These are phyloP conservation scores for Pseudovirgaria hyperparasitica DNA, from an alignment of 2,329 filamentous ascomycete genomes.

Conservation along the genomic window DNA sequence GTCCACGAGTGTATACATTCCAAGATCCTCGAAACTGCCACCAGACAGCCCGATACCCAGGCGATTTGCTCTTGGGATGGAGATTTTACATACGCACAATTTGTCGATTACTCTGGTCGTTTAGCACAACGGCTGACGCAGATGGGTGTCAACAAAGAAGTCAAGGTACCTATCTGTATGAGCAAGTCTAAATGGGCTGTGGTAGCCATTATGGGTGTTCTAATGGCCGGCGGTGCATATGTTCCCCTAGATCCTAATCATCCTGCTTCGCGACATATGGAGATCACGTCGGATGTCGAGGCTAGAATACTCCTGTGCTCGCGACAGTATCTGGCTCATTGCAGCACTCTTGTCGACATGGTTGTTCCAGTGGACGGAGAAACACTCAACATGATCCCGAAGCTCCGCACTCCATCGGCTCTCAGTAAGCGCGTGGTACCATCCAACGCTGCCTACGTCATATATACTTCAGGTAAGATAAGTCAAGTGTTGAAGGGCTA, in stretches of 20 bases:
- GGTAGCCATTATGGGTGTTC: slow-evolving; percentile 22
- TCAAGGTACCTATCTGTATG: slow-evolving; percentile 20
- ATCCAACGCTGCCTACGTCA: slow-evolving; percentile 14
- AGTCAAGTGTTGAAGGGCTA: no score
- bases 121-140: slow-evolving; percentile 17
- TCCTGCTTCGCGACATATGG: slow-evolving; percentile 12
- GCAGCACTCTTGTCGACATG: slow-evolving; percentile 8
- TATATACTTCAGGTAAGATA: slow-evolving; percentile 22
- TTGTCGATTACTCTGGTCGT: slow-evolving; percentile 11
- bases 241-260: slow-evolving; percentile 18
- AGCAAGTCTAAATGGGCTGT: slow-evolving; percentile 25
- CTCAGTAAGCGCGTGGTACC: slow-evolving; percentile 8
- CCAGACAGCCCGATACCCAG: slow-evolving; percentile 8
- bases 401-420: slow-evolving; percentile 7
- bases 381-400: slow-evolving; percentile 5
- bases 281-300: slow-evolving; percentile 17
- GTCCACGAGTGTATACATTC: slow-evolving; percentile 15
- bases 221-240: slow-evolving; percentile 21
- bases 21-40: slow-evolving; percentile 12
- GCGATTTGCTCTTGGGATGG: slow-evolving; percentile 19
- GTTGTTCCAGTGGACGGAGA: slow-evolving; percentile 11
- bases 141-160: slow-evolving; percentile 20
- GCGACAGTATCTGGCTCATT: slow-evolving; percentile 11
- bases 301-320: slow-evolving; percentile 17
- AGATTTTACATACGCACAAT: slow-evolving; percentile 16